These are phyloP conservation scores for Candida sanyaensis DNA, from an alignment of 1,139 yeast species.

Conservation along the genomic window DNA sequence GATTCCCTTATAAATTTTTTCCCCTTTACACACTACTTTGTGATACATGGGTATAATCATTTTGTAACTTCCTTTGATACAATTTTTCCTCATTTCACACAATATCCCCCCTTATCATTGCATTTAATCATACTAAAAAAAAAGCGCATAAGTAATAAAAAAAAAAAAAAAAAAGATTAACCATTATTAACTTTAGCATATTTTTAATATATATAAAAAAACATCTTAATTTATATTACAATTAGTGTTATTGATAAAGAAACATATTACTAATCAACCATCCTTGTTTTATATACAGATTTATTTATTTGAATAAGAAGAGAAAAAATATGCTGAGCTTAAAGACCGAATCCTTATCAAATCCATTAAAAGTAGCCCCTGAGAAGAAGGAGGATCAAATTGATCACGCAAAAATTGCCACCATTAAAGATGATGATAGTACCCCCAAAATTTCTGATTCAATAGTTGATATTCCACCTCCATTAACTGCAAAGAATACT, in stretches of 20 bases:
- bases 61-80: neutral
- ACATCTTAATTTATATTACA: no score
- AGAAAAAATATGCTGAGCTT: neutral
- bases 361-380: neutral
- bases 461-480: neutral
- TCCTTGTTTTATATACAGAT: no score
- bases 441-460: neutral
- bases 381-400: neutral
- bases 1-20: neutral
- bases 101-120: neutral
- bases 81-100: neutral
- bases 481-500: neutral
- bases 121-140: slow-evolving; percentile 1
- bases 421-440: neutral
- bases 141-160: neutral
- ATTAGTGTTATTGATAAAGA: no score
- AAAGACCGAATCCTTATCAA: neutral
- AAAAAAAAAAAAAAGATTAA: no score
- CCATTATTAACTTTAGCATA: no score
- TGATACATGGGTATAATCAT: neutral
- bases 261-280: no score
- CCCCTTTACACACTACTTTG: neutral
- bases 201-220: no score
- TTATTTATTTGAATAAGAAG: no score
- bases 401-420: slow-evolving; percentile 3